Conservation (phyloP, 257 asterid species). For the Solanum piurae region DNA sequence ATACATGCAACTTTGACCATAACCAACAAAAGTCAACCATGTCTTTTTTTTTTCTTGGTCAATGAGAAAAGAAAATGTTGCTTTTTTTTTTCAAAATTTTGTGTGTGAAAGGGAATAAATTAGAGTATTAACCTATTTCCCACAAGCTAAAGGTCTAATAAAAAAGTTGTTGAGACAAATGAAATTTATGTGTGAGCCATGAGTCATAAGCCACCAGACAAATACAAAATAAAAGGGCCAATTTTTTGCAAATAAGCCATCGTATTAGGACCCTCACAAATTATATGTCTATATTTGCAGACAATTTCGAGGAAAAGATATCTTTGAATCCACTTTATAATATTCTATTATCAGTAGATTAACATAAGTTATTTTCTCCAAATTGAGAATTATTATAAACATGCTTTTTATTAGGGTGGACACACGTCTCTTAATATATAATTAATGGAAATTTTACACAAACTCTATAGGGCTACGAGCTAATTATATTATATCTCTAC, state of each 20-base stretch:
- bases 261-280: neutral
- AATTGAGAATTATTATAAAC: neutral
- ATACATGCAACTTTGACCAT: neutral
- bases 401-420: neutral
- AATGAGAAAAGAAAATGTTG: neutral
- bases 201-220: conserved; percentile 4
- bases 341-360: neutral
- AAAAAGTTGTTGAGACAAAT: neutral
- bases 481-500: no score
- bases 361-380: neutral
- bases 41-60: neutral
- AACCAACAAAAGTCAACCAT: neutral
- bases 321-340: neutral
- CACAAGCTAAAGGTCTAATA: neutral
- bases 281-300: neutral
- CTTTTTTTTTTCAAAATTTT: neutral
- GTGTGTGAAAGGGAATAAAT: neutral
- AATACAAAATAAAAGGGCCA: neutral
- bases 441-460: no score
- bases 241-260: neutral
- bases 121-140: neutral
- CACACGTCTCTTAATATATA: neutral
- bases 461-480: no score
- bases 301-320: neutral
- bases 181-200: neutral